Evolutionary conservation across 2,329 filamentous ascomycete species (phyloP), one percentile per base, ranked within the genome.

Genomic region (Colletotrichum horii): DNA sequence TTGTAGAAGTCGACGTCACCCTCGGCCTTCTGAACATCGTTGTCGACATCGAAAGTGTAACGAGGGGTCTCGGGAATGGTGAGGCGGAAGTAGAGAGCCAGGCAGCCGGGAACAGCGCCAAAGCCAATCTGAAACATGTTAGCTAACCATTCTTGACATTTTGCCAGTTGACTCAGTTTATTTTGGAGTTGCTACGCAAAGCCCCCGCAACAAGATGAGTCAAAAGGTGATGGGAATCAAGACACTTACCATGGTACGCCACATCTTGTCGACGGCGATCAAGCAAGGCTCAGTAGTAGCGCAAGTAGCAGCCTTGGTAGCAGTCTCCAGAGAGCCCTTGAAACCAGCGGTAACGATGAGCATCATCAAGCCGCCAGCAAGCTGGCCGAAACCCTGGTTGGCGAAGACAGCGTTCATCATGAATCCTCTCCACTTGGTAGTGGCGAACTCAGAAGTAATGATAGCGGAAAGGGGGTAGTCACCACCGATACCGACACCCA

Each of bases 11-110:
- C 91, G 78, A 93, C 91, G 78, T 97, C 95, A 62, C 91, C 91
- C 69, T 92, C 89, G 56, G 91, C 95, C 86, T 95, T 93, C 80
- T 94, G 91, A 52, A 95, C 89, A 80, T 97, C 94, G 58, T 91
- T 92, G 66, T 92, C 90, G 26, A 97, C 91, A 81, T 97, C 95
- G 80, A 97, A 96, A 32, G 95, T 97, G 86, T 97, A 97, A 32
- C 95, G 94, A 68, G 95, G 95, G 38, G 95, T 96, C 86, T 97
- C 95, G 28, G 95, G 95, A 78, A 97, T 96, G 68, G 95, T 97
- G 6, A 97, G 87, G 80, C 93, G 93, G 80, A 85, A 76, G 64
- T 97, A 97, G 22, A 97, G 91, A 24, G 95, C 95, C 77, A 96
- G 92, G 82, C 92, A 94, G 58, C 74, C 92, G 0, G 92, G 92